Evolutionary conservation across 2,329 filamentous ascomycete species (phyloP), one percentile per base, ranked within the genome.

Genomic region (Xylariaceae sp.): DNA sequence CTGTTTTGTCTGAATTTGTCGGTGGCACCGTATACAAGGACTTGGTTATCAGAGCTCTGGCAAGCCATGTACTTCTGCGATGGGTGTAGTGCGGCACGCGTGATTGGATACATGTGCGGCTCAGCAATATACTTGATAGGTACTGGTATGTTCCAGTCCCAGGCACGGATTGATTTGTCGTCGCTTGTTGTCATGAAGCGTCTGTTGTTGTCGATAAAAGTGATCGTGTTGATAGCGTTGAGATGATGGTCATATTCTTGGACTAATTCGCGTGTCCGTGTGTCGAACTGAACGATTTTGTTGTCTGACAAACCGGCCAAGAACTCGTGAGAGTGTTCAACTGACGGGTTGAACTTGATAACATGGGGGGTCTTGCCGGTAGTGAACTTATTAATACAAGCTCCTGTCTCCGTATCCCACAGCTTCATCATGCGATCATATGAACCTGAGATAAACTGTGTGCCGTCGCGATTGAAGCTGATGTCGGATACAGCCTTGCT

Each of bases 221-320:
- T 94, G 62, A 99, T 91, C 8, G 94, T 97, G 76, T 99, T 99
- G 77, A 99, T 88, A 20, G 94, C 91, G n/a, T 92, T 94, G 58
- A 99, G 78, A 72, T 99, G 94, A 73, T 99, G 94, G 69, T 99
- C 93, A 75, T 99, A 99, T 77, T 97, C 94, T 70, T 99, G 95
- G 10, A 96, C 89, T 53, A 94, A 81, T 65, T 95, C 86, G 62
- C 79, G 75, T 6, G 87, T 86, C 23, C 95, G 84, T 2, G 87
- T 92, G 73, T 99, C 94, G 73, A 95, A 99, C 70, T 99, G 94
- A 35, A 99, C 82, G 64, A 99, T 99, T 79, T 97, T 97, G 80
- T 99, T 99, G 74, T 99, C 93, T 30, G 91, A 94, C 91, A 97
- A 95, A 66, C 94, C 94, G 1, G 92, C 92, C 50, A 99, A 75